Conservation (phyloP, 345 rosid genomes). For the Ricinus communis region DNA sequence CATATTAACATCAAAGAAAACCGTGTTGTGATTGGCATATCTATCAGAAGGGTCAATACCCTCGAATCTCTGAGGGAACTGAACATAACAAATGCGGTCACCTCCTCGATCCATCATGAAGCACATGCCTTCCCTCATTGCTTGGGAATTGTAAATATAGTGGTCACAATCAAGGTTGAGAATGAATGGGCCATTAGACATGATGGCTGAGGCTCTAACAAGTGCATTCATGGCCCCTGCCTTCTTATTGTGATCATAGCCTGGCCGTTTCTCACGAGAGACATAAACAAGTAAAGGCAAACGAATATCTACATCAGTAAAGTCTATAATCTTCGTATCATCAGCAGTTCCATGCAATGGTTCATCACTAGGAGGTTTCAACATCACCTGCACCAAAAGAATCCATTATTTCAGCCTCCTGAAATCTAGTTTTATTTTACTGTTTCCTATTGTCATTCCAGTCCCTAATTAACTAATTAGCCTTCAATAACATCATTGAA, state of each 20-base stretch:
- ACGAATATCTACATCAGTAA: conserved; percentile 86
- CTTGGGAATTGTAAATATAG: conserved; percentile 93
- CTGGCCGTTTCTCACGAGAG: conserved; percentile 98
- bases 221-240: conserved; percentile 99
- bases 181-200: conserved; percentile 97
- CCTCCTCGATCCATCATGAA: conserved; percentile 99
- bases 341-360: conserved; percentile 72
- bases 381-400: conserved; percentile 67
- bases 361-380: conserved; percentile 96
- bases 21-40: conserved; percentile 96
- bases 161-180: conserved; percentile 98
- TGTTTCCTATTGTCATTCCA: not conserved
- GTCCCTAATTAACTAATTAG: not conserved
- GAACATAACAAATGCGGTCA: conserved; percentile 86
- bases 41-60: conserved; percentile 98
- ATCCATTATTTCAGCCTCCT: not conserved
- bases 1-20: conserved; percentile 98
- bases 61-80: conserved; percentile 98
- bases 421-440: not conserved
- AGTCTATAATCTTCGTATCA: conserved; percentile 58
- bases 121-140: conserved; percentile 97
- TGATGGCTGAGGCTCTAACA: conserved; percentile 94
- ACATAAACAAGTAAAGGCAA: conserved; percentile 96
- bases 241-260: conserved; percentile 98
- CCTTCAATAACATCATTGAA: not conserved